Percentiles rank a stretch among this genome's conserved stretches.
phyloP scores from a whole-genome alignment of 768 basidiomycete species.

The Naganishia friedmannii region DNA sequence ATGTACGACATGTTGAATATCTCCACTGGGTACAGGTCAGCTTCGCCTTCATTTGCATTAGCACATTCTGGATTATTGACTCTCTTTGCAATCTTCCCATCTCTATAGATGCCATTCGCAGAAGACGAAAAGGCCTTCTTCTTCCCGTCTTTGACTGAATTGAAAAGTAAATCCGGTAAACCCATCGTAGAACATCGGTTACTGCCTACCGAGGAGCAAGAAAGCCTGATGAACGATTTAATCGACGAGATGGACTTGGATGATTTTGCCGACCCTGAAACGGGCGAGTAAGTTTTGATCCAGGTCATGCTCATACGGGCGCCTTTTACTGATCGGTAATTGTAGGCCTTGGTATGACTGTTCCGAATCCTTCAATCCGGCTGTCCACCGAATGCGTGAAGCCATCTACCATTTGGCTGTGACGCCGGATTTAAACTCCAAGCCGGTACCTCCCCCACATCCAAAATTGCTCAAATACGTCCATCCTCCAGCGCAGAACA shows the following conservation, averaged over 20 bases:
- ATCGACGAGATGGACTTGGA: slow-evolving; percentile 88
- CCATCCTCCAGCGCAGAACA: slow-evolving; percentile 66
- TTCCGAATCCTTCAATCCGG: slow-evolving; percentile 76
- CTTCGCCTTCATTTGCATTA: not conserved
- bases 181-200: slow-evolving; percentile 63
- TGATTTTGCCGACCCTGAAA: slow-evolving; percentile 57
- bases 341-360: slow-evolving; percentile 73
- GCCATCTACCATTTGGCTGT: slow-evolving; percentile 86
- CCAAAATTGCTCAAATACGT: slow-evolving; percentile 80
- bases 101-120: slow-evolving; percentile 82
- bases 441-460: slow-evolving; percentile 82
- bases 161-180: slow-evolving; percentile 74
- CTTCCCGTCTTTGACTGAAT: slow-evolving; percentile 73
- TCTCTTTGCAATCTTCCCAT: not conserved
- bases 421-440: slow-evolving; percentile 65
- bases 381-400: slow-evolving; percentile 86
- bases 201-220: slow-evolving; percentile 48
- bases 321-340: not conserved
- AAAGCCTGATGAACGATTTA: slow-evolving; percentile 70
- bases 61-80: not conserved
- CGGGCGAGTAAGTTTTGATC: slow-evolving; percentile 58
- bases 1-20: slow-evolving; percentile 61
- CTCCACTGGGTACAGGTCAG: slow-evolving; percentile 77
- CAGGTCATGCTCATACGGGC: not conserved
- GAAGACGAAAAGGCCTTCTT: slow-evolving; percentile 86